Percentiles rank a stretch among this genome's conserved stretches.
Evolutionary conservation across 2,329 filamentous ascomycete species (phyloP).

Genomic region (Cladosporium cucumerinum): DNA sequence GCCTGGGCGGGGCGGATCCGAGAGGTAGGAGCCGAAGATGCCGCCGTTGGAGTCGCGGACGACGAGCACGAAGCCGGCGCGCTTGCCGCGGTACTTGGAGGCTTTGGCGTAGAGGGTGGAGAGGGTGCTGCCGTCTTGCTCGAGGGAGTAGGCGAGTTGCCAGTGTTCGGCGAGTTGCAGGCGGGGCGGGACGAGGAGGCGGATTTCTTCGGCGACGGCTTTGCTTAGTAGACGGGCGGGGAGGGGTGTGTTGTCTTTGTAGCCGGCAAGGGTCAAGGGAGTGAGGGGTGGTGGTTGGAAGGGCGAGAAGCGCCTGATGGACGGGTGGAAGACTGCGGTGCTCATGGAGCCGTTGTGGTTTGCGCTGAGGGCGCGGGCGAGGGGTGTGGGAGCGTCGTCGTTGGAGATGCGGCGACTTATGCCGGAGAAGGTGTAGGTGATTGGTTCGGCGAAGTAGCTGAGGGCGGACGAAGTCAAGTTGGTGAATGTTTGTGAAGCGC

Average conservation of each 20-base stretch:
- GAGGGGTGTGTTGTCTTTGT: slow-evolving; percentile 56
- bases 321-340: slow-evolving; percentile 57
- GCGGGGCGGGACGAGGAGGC: slow-evolving; percentile 80
- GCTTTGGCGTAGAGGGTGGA: slow-evolving; percentile 81
- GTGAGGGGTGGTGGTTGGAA: slow-evolving; percentile 88
- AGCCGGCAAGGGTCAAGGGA: slow-evolving; percentile 68
- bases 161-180: slow-evolving; percentile 85
- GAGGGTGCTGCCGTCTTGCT: slow-evolving; percentile 85
- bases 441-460: slow-evolving; percentile 49
- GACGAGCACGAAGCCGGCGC: slow-evolving; percentile 86
- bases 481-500: slow-evolving; percentile 19
- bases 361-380: slow-evolving; percentile 35
- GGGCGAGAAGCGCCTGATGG: slow-evolving; percentile 64
- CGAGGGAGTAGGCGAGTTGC: slow-evolving; percentile 82
- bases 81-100: slow-evolving; percentile 60
- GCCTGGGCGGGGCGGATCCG: slow-evolving; percentile 76
- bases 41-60: slow-evolving; percentile 73
- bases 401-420: slow-evolving; percentile 47
- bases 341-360: slow-evolving; percentile 40
- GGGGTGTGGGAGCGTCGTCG: slow-evolving; percentile 40
- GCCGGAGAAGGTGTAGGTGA: slow-evolving; percentile 47
- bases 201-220: slow-evolving; percentile 85
- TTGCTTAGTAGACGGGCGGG: slow-evolving; percentile 65
- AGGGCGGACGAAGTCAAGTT: slow-evolving; percentile 25
- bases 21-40: slow-evolving; percentile 90